Evolutionary conservation across 208 protist species (phyloP), one percentile per base, ranked within the genome.

Genomic region (Wallacemonas sp.): DNA sequence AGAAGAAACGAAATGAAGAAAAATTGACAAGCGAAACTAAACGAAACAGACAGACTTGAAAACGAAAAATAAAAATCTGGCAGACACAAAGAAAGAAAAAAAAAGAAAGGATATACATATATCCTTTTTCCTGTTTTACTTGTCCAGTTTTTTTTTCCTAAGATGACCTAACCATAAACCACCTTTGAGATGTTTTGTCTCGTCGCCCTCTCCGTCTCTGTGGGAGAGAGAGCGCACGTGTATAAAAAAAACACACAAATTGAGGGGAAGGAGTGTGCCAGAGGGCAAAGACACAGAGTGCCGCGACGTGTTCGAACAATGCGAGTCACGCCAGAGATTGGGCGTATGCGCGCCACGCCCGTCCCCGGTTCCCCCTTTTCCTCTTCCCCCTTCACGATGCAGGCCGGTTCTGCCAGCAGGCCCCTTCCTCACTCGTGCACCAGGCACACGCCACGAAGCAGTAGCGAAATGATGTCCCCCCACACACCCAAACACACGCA

Each of bases 61-160:
- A 45, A 71, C 25, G 38, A 29, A 71, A 41, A 48, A 59, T 8
- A 38, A 16, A 45, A 36, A 57, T 38, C n/a, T n/a, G n/a, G n/a
- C n/a, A 62, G 2, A 33, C 20, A 46, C 4, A 48, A 22, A 62
- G 16, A 62, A 41, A 46, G 14, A 41, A 14, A 49, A 45, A 71
- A 46, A 52, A 29, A 71, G 23, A 48, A 59, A 22, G 39, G 10
- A 45, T 32, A 57, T 38, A 26, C 31, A 18, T 25, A 28, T 11
- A 16, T 12, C n/a, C 10, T 28, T 33, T 26, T 33, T 57, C 20
- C 49, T 1, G 1, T 36, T 57, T 57, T 22, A n/a, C n/a, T n/a
- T n/a, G n/a, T n/a, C n/a, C n/a, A n/a, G n/a, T 22, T 57, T 33
- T 57, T 57, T 33, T 57, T 57, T 33, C 11, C 14, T n/a, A 26